phyloP scores from a whole-genome alignment of 2,329 filamentous ascomycete genomes.

The Colletotrichum euphorbiae region DNA sequence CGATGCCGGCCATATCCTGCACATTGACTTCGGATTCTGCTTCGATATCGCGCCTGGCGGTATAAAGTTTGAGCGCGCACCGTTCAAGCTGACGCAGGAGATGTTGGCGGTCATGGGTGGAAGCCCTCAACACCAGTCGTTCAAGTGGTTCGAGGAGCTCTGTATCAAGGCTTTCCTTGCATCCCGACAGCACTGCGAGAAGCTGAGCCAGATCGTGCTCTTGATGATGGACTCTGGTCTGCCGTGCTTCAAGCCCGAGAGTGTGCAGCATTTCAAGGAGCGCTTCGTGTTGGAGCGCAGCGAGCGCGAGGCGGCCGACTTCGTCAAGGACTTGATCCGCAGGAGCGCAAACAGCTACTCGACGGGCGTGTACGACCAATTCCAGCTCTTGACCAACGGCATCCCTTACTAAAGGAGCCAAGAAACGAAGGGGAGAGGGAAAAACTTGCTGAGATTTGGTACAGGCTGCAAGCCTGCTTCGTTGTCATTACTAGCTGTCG shows the following conservation, averaged over 20 bases:
- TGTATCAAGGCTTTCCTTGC: slow-evolving; percentile 96
- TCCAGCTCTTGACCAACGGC: slow-evolving; percentile 95
- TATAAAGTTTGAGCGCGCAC: slow-evolving; percentile 96
- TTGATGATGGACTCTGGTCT: slow-evolving; percentile 97
- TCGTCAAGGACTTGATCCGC: slow-evolving; percentile 88
- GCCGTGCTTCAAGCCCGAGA: slow-evolving; percentile 98
- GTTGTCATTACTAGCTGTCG: neutral
- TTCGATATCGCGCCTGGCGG: slow-evolving; percentile 98
- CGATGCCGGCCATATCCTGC: slow-evolving; percentile 94
- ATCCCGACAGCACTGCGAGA: slow-evolving; percentile 85
- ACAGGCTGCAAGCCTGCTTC: no score
- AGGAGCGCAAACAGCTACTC: slow-evolving; percentile 92
- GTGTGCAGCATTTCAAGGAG: slow-evolving; percentile 90
- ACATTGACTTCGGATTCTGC: slow-evolving; percentile 99
- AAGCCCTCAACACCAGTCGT: slow-evolving; percentile 83
- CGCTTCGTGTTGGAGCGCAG: slow-evolving; percentile 92
- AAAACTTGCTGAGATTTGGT: neutral
- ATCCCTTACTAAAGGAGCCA: slow-evolving; percentile 80
- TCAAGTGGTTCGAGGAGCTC: slow-evolving; percentile 96
- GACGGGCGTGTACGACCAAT: slow-evolving; percentile 97
- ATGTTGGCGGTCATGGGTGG: slow-evolving; percentile 99
- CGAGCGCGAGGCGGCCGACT: slow-evolving; percentile 93
- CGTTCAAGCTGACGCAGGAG: slow-evolving; percentile 96
- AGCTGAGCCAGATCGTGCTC: slow-evolving; percentile 88
- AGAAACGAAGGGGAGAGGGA: neutral